Evolutionary conservation across 805 yeast genomes (phyloP).

Genomic region (Citeromyces nyonsensis): DNA sequence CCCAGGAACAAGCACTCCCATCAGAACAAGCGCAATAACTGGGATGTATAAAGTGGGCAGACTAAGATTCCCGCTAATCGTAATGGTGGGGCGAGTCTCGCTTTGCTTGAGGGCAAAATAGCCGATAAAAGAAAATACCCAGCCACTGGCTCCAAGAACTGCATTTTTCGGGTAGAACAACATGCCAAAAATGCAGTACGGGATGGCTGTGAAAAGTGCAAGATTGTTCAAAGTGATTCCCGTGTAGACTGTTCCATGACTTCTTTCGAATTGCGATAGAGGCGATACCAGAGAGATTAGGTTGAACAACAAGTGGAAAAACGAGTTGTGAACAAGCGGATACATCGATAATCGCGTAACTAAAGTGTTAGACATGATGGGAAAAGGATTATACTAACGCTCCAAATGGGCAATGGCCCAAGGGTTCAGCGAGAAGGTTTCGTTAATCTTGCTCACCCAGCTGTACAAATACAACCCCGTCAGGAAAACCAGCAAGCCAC

Average conservation of each 20-base stretch:
- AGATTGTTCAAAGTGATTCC: conserved; percentile 64
- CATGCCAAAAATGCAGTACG: conserved; percentile 36
- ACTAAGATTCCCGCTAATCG: conserved; percentile 17
- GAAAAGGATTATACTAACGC: conserved; percentile 7
- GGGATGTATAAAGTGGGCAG: conserved; percentile 53
- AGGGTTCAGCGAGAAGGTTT: conserved; percentile 35
- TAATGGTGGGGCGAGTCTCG: conserved; percentile 9
- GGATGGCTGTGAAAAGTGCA: conserved; percentile 55
- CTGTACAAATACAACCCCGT: conserved; percentile 24
- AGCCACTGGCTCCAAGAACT: conserved; percentile 58
- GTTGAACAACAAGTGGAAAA: conserved; percentile 49
- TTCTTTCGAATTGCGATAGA: conserved; percentile 47
- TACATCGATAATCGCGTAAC: conserved; percentile 50
- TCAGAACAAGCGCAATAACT: conserved; percentile 28
- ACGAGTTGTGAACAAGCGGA: conserved; percentile 50
- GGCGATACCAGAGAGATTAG: conserved; percentile 40
- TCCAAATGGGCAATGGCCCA: conserved; percentile 31
- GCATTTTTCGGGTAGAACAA: conserved; percentile 32
- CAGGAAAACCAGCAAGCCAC: conserved; percentile 44
- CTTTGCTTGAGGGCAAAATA: conserved; percentile 39
- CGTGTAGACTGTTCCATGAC: conserved; percentile 75
- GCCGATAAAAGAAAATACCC: conserved; percentile 55
- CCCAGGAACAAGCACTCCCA: conserved; percentile 41
- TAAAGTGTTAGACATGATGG: conserved; percentile 3
- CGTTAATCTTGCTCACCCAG: conserved; percentile 12